Base-by-base conservation (phyloP, 768 basidiomycete genomes). In the Lactarius indigo region DNA sequence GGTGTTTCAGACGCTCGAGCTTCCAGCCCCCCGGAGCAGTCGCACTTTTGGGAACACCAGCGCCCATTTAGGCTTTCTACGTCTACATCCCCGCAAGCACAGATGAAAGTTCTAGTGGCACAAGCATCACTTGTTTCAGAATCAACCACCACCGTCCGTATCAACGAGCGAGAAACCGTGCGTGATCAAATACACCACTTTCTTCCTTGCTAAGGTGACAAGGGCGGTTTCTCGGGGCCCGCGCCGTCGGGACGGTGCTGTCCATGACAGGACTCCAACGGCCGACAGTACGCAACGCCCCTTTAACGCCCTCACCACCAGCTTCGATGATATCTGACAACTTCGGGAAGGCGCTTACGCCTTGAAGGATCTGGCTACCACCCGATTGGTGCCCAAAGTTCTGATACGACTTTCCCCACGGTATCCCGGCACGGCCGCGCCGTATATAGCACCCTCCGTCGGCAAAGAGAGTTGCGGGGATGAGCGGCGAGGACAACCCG, bases 101-200 rank as follows among this genome's bases (percentile, higher is more conserved):
- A 64, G 57, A 68, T 68, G 66, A 68, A 68, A 50, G 66, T 68
- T 68, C 66, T 68, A 68, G 66, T 68, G 66, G 66, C 66, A 59
- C 62, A 56, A n/a, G 41, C 62, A 68, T 68, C 66, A 68, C 23
- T 52, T 68, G 66, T 68, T 68, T 68, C 66, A 68, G 66, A 68
- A 55, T 59, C 66, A 68, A 41, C 58, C 66, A 57, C 61, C 66
- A 58, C 61, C 57, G 54, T 28, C 57, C 61, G 57, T 66, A 61
- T 63, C 65, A 68, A 64, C 62, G 58, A 68, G 37, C 33, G 30
- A 26, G 23, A 23, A 39, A 39, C 44, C 50, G 30, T 54, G 54
- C 61, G 57, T 42, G 61, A 66, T 66, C 57, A 66, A 66, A 66
- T 66, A 66, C 50, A 1, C 6, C 61, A 33, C 52, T n/a, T 28